Evolutionary conservation across 1,139 yeast species (phyloP), one percentile per base, ranked within the genome.

Genomic region (Barnettozyma hawaiiensis): DNA sequence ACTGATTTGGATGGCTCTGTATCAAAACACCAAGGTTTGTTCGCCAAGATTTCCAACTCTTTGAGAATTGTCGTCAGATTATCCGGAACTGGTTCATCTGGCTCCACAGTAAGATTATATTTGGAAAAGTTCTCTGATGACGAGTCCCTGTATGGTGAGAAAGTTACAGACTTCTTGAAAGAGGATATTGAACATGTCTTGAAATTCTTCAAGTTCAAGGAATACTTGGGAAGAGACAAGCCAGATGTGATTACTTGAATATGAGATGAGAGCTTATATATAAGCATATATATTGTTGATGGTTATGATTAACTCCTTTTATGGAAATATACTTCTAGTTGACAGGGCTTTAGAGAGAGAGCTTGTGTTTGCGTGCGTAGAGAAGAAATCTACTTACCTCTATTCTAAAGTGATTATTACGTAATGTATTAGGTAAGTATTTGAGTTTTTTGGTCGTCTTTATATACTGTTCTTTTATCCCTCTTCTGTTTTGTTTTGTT

Each of bases 61-160:
- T 76, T 87, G 47, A 78, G 97, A 63, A 78, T 90, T 46, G 86
- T 94, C 35, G 86, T 87, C 39, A 82, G 99, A 65, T 74, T 92
- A 52, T 87, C 97, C 0, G 99, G 99, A 45, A 92, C 99, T 11
- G 99, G 99, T 7, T 89, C 97, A 2, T 81, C 96, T 2, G 99
- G 98, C 38, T 97, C 98, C 16, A 92, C 99, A 3, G 90, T 94
- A 48, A 80, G 99, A 66, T 71, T 92, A 53, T 92, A 92, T 66
- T 71, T 90, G 62, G 98, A 92, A 65, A 82, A 82, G 65, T 90
- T 85, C 67, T 78, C 84, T 34, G 58, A 65, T 42, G 95, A 87
- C 57, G 62, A 67, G 45, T 51, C 75, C 14, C 71, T 71, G 36
- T 78, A 75, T 58, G 58, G 58, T 9, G 55, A 66, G 47, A 64